phyloP scores from a whole-genome alignment of 495 filamentous ascomycete genomes.

The Saxophila tyrrhenica region DNA sequence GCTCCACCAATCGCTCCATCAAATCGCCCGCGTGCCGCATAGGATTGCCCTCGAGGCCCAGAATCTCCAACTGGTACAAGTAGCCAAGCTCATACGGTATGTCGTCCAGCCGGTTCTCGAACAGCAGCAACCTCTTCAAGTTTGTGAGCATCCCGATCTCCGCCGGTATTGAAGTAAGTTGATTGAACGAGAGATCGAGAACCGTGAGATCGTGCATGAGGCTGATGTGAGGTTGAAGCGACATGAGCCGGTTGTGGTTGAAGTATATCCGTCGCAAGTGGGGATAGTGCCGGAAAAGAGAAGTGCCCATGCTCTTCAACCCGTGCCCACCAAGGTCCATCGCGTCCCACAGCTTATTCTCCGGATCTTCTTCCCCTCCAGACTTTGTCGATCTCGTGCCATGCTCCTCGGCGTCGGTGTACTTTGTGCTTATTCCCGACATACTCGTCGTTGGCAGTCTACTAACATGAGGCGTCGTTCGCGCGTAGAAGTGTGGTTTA shows the following conservation, averaged over 20 bases:
- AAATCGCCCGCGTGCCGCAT: slow-evolving; percentile 57
- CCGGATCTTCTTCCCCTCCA: slow-evolving; percentile 35
- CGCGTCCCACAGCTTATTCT: slow-evolving; percentile 76
- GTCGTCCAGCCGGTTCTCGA: slow-evolving; percentile 74
- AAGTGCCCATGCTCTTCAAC: slow-evolving; percentile 61
- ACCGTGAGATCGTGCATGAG: slow-evolving; percentile 62
- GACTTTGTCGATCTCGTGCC: slow-evolving; percentile 49
- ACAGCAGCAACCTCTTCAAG: slow-evolving; percentile 65
- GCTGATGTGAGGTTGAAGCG: slow-evolving; percentile 66
- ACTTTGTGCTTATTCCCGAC: slow-evolving; percentile 49
- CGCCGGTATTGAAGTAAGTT: slow-evolving; percentile 67
- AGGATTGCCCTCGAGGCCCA: slow-evolving; percentile 87
- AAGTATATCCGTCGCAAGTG: slow-evolving; percentile 87
- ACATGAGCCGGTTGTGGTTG: slow-evolving; percentile 74
- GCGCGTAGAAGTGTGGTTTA: slow-evolving; percentile 53
- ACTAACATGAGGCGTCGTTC: slow-evolving; percentile 33
- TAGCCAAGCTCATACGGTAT: slow-evolving; percentile 82
- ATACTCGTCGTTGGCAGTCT: slow-evolving; percentile 15
- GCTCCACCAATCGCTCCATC: slow-evolving; percentile 49
- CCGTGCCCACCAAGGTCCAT: slow-evolving; percentile 92
- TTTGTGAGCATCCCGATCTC: slow-evolving; percentile 95
- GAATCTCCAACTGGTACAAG: slow-evolving; percentile 70
- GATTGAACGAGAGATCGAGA: slow-evolving; percentile 81
- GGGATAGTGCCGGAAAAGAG: slow-evolving; percentile 66
- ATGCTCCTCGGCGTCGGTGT: slow-evolving; percentile 47